Conservation (phyloP, 306 rosid species). For the Citrullus mucosospermus region DNA sequence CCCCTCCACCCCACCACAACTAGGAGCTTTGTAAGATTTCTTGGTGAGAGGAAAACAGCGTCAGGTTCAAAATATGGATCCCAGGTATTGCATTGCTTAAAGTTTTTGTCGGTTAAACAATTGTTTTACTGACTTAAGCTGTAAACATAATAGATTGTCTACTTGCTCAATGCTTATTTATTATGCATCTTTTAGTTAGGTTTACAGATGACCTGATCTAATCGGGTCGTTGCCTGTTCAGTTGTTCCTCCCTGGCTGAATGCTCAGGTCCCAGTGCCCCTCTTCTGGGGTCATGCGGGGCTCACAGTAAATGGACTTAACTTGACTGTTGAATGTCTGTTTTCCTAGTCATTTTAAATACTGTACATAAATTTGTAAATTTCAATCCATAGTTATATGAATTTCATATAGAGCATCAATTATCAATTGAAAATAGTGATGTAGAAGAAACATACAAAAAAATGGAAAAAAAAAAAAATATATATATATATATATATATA, state of each 20-base stretch:
- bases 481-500: too few species aligned
- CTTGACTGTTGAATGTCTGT: not conserved
- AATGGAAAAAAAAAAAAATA: too few species aligned
- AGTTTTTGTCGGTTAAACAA: not conserved
- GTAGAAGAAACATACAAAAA: too few species aligned
- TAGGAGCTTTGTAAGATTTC: conserved; percentile 78
- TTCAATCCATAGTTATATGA: not conserved
- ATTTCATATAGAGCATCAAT: not conserved
- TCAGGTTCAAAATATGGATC: conserved; percentile 64
- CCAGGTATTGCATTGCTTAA: conserved; percentile 33
- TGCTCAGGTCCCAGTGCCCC: not conserved
- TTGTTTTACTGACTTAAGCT: not conserved
- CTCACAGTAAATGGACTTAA: not conserved
- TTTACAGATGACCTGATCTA: not conserved
- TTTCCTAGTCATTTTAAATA: not conserved
- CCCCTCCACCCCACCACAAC: not conserved
- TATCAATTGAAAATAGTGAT: not conserved
- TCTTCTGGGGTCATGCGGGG: not conserved
- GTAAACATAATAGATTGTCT: not conserved
- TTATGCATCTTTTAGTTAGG: not conserved
- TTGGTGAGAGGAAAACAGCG: conserved; percentile 63
- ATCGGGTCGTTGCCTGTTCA: not conserved
- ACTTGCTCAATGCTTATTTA: not conserved
- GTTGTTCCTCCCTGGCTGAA: not conserved
- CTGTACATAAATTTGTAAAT: not conserved